Base-by-base conservation (phyloP, 2,329 filamentous ascomycete species). In the Chrysoporthe deuterocubensis region DNA sequence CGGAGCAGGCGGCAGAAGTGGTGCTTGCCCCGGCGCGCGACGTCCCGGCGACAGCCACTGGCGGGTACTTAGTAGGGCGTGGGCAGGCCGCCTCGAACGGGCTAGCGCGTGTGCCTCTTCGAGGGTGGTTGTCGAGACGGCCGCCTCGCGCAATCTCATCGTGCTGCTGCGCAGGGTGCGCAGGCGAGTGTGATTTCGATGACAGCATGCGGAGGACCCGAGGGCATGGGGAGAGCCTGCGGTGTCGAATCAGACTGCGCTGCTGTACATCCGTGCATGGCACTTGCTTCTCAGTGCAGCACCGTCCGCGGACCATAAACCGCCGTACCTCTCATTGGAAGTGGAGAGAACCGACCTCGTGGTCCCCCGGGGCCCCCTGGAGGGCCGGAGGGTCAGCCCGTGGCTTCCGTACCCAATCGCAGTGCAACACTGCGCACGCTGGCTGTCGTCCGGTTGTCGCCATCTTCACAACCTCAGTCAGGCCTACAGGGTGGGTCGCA, bases 371-470 rank as follows among this genome's bases (percentile, higher is more conserved):
- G 18, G 44, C 14, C 26, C 50, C 50, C 50, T 54, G 50, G 58
- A 7, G 34, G 14, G 21, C 21, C 58, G 42, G 58, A 61, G 58
- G 43, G 42, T 26, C 42, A 48, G 26, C 16, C 58, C 58, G 58
- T 61, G 26, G 48, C 21, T 43, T 46, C 42, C 58, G 43, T 48
- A 32, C n/a, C 42, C n/a, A 44, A 46, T 42, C 4, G 11, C n/a
- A 48, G 37, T 32, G n/a, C 21, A n/a, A 21, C 37, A 11, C 56
- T 32, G 21, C 5, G n/a, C 11, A 7, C 21, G 2, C 32, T 34
- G 58, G 58, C 42, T 61, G 18, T 48, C 58, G 58, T 61, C 14
- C 58, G 58, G 58, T 48, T 61, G 40, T 61, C 58, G 58, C 58
- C 40, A 16, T 43, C 13, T 32, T 13, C 21, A 52, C n/a, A 26